Evolutionary conservation across 495 filamentous ascomycete genomes (phyloP).

Genomic region (Coniosporium apollinis): DNA sequence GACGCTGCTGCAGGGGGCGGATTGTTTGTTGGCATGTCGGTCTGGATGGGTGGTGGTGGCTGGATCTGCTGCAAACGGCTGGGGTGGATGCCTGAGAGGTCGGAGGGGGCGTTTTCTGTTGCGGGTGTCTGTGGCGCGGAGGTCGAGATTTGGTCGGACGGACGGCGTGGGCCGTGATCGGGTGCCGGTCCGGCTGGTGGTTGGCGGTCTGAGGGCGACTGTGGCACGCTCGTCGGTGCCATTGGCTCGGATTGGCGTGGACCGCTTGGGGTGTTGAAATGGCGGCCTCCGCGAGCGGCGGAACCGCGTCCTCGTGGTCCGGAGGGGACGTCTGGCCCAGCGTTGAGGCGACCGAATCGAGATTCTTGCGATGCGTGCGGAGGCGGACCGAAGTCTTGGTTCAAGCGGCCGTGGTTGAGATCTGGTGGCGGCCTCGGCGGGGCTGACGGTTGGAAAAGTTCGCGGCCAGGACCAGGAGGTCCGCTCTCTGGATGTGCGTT

Average conservation of each 20-base stretch:
- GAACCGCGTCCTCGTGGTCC: conserved; percentile 44
- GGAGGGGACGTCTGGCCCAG: conserved; percentile 43
- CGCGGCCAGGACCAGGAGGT: conserved; percentile 10
- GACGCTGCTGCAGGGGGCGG: background rate
- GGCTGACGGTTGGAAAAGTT: conserved; percentile 12
- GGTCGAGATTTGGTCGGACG: conserved; percentile 5
- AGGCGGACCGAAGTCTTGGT: conserved; percentile 12
- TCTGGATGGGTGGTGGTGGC: conserved; percentile 9
- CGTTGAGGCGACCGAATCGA: conserved; percentile 26
- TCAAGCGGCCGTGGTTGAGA: conserved; percentile 13
- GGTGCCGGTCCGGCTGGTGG: conserved; percentile 4
- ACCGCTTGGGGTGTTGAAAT: conserved; percentile 17
- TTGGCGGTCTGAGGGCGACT: conserved; percentile 3
- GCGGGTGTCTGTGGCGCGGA: conserved; percentile 12
- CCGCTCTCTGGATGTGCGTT: too few relatives aligned
- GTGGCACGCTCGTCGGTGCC: conserved; percentile 4
- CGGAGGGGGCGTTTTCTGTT: conserved; percentile 5
- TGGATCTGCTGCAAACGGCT: conserved; percentile 15
- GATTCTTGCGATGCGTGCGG: conserved; percentile 18
- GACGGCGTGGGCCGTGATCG: conserved; percentile 1
- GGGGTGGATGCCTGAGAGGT: conserved; percentile 16
- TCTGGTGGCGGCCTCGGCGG: conserved; percentile 9
- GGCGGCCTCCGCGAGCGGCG: conserved; percentile 22
- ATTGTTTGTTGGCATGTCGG: conserved; percentile 8
- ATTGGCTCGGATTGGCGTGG: conserved; percentile 7